A percentile compares a stretch with the other conserved stretches of the same genome.
Conservation (phyloP, 345 rosid species). For the Citrus unshiu region DNA sequence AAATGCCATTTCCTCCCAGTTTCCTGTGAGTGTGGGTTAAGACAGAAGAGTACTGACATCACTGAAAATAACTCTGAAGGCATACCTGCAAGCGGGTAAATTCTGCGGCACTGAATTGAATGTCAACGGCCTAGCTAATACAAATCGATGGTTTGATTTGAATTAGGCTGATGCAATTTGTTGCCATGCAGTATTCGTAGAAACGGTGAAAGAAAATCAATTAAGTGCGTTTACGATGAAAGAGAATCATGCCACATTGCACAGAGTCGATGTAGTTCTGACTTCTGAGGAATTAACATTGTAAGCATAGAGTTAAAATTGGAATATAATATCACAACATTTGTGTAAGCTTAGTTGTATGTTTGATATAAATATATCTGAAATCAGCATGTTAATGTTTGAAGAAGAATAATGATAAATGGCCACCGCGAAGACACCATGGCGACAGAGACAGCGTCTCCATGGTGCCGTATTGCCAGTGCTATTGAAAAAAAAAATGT, state of each 20-base stretch:
- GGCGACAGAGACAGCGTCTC: too few relatives aligned
- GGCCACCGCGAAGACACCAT: too few relatives aligned
- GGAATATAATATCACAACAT: background rate
- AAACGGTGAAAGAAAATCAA: background rate
- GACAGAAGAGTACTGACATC: background rate
- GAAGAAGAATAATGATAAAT: too few relatives aligned
- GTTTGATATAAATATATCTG: background rate
- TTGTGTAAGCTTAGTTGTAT: background rate
- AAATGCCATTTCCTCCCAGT: background rate
- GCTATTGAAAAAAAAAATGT: too few relatives aligned
- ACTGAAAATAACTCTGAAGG: background rate
- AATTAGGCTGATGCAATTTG: background rate
- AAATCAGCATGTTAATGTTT: background rate
- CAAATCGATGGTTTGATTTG: background rate
- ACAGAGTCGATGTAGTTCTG: background rate
- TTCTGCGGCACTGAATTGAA: background rate
- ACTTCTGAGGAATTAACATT: too few relatives aligned
- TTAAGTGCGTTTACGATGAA: background rate
- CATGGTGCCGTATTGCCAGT: too few relatives aligned
- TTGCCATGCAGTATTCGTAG: too few relatives aligned
- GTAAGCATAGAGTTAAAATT: background rate
- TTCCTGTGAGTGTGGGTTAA: background rate
- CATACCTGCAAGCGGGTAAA: background rate
- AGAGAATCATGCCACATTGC: background rate
- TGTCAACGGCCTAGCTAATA: background rate